These are phyloP conservation scores for Naganishia onofrii DNA, from an alignment of 768 basidiomycete species.

Conservation along the genomic window DNA sequence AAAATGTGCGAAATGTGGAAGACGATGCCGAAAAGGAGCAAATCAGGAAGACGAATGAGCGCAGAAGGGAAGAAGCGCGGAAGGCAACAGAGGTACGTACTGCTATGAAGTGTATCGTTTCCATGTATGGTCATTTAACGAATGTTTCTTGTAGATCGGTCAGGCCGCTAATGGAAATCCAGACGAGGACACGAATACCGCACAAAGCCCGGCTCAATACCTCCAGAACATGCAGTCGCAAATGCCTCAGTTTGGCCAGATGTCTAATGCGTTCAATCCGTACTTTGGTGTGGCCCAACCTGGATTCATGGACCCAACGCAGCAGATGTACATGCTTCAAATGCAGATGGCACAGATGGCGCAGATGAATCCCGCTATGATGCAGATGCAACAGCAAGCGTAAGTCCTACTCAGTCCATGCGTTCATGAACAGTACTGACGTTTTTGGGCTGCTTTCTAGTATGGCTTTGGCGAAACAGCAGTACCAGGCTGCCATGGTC, in stretches of 20 bases:
- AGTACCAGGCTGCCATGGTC: conserved; percentile 84
- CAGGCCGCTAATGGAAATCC: conserved; percentile 87
- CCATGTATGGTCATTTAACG: conserved; percentile 24
- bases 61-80: conserved; percentile 76
- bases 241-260: conserved; percentile 53
- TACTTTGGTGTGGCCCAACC: conserved; percentile 21
- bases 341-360: conserved; percentile 32
- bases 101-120: neutral
- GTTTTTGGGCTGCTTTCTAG: conserved; percentile 4
- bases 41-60: conserved; percentile 65
- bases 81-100: conserved; percentile 78
- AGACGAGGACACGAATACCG: conserved; percentile 55
- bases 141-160: conserved; percentile 22
- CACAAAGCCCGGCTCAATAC: conserved; percentile 46
- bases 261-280: conserved; percentile 46
- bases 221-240: conserved; percentile 29
- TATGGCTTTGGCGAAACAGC: conserved; percentile 80
- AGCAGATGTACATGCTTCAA: conserved; percentile 30
- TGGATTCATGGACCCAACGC: conserved; percentile 13
- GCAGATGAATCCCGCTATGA: conserved; percentile 58
- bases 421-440: neutral
- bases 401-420: conserved; percentile 15
- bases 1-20: conserved; percentile 1
- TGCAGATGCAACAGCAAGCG: conserved; percentile 81
- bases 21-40: conserved; percentile 41